phyloP scores from a whole-genome alignment of 805 yeast genomes.

The Jamesozyma gamospora region DNA sequence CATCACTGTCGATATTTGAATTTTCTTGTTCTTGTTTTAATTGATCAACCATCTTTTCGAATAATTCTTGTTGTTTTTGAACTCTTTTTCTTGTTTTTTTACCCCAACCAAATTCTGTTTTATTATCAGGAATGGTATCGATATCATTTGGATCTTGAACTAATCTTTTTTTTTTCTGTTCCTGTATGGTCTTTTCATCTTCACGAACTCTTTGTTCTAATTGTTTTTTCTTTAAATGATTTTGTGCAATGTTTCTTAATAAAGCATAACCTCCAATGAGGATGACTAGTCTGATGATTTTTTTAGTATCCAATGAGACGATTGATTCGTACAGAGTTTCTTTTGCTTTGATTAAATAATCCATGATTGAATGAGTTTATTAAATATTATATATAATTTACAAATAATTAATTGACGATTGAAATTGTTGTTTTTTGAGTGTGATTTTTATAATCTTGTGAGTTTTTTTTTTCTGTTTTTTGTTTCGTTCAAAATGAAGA shows the following conservation, averaged over 20 bases:
- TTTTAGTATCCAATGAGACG: conserved; percentile 6
- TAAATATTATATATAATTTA: too few relatives aligned
- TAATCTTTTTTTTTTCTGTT: conserved; percentile 30
- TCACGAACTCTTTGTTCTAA: conserved; percentile 40
- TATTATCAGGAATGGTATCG: too few relatives aligned
- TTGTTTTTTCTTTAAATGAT: conserved; percentile 49
- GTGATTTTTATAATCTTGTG: too few relatives aligned
- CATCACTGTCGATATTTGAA: conserved; percentile 45
- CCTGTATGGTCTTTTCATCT: conserved; percentile 14
- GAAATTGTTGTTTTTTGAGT: too few relatives aligned
- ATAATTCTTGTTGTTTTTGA: conserved; percentile 42
- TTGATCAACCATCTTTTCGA: conserved; percentile 40
- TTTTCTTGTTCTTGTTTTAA: conserved; percentile 35
- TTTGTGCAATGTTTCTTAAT: conserved; percentile 45
- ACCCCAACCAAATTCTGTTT: conserved; percentile 76
- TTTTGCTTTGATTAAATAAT: neutral
- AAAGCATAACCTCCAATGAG: conserved; percentile 56
- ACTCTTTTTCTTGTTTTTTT: conserved; percentile 56
- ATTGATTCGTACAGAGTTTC: conserved; percentile 2
- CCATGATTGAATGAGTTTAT: too few relatives aligned
- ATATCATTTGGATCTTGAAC: conserved; percentile 32
- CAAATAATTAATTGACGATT: too few relatives aligned
- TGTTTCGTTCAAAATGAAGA: neutral
- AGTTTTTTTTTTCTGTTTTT: neutral
- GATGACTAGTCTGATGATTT: conserved; percentile 29